Evolutionary conservation across 345 rosid genomes (phyloP), one percentile per base, ranked within the genome.

Genomic region (Salix udensis): DNA sequence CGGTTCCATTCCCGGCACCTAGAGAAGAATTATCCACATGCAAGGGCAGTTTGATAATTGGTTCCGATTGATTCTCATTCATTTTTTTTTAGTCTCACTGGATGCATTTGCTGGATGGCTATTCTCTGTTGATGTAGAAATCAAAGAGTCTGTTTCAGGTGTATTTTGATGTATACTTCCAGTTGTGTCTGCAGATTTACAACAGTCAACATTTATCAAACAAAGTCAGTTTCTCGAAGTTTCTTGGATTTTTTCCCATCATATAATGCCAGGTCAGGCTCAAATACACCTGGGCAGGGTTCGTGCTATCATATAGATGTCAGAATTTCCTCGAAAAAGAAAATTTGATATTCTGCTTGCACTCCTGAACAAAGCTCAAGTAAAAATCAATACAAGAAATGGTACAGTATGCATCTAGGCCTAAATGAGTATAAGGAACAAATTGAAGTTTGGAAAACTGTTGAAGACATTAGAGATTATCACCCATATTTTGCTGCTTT

Each of bases 151-250:
- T 67, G 87, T 78, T 78, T 78, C 80, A 77, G 88, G 82, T 30
- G 87, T 55, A 74, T 83, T 84, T 81, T 80, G 79, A 73, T 89
- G 75, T 28, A 70, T 76, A 40, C 65, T 64, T 62, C 72, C 78
- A 28, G 72, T 78, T 68, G 36, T 73, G 78, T 88, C 99, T 91
- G 84, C 85, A 84, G 70, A 74, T 66, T 30, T 60, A 82, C 55
- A 12, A 58, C 62, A 73, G 82, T 76, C 82, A 83, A 79, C 24
- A 68, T 39, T 73, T 64, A 74, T 67, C 70, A 37, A 66, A 40
- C 64, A 78, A 64, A n/a, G 31, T 53, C 16, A 58, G 28, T 58
- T n/a, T n/a, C 14, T 1, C 26, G 0, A 58, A n/a, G 26, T 55
- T 58, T 23, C 64, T n/a, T 23, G 64, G 16, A 58, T 58, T 58